A percentile compares a stretch with the other conserved stretches of the same genome.
Conservation (phyloP, 164 flowering plant genomes). For the Magnolia sinica region DNA sequence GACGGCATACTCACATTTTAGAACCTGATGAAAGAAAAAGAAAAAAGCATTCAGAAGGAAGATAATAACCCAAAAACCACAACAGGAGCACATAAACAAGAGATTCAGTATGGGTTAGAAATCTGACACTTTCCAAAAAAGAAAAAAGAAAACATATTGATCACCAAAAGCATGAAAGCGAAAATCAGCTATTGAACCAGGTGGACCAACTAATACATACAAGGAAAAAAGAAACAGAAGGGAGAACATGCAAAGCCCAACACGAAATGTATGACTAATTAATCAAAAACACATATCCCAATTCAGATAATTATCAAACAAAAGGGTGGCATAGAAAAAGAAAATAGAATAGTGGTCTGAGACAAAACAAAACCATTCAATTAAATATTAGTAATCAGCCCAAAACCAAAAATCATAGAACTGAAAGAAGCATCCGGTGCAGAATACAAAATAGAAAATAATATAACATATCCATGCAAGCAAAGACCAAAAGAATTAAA, state of each 20-base stretch:
- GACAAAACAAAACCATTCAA: not conserved
- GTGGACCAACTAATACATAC: not conserved
- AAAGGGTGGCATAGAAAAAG: too few relatives aligned
- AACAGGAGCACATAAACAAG: not conserved
- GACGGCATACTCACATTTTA: constrained; percentile 94
- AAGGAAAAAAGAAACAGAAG: too few relatives aligned
- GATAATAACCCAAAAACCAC: not conserved
- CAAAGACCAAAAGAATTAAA: not conserved
- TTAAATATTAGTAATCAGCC: not conserved
- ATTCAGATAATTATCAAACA: not conserved
- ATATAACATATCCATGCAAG: not conserved
- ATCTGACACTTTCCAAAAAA: too few relatives aligned
- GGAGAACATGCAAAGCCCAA: not conserved
- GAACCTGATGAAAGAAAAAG: constrained; percentile 46
- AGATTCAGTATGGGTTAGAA: too few relatives aligned
- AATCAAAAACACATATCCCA: not conserved
- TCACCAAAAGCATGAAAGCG: not conserved
- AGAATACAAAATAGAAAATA: not conserved
- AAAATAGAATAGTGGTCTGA: not conserved
- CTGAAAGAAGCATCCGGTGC: not conserved
- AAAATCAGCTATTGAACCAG: not conserved
- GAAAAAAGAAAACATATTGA: not conserved
- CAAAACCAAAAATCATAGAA: not conserved
- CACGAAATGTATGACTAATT: not conserved
- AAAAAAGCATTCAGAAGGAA: not conserved